Percentiles rank a stretch among this genome's conserved stretches.
Evolutionary conservation across 768 basidiomycete genomes (phyloP).

Genomic region (Tremella mesenterica): DNA sequence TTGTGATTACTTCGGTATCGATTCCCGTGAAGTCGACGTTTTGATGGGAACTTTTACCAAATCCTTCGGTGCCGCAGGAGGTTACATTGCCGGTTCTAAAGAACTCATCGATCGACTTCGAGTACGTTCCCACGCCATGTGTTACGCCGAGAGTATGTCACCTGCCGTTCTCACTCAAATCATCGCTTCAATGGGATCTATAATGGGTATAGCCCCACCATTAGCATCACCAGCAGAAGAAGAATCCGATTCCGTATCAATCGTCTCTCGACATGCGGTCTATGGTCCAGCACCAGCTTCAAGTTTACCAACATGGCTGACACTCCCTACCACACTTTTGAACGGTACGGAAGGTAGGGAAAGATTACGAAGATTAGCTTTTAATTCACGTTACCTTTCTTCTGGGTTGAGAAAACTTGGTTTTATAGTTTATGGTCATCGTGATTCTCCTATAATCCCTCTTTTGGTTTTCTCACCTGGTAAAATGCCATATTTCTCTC

Average conservation of each 20-base stretch:
- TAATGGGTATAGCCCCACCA: conserved; percentile 65
- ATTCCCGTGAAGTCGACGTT: conserved; percentile 74
- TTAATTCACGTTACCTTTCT: conserved; percentile 89
- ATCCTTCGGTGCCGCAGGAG: conserved; percentile 57
- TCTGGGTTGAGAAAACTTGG: conserved; percentile 78
- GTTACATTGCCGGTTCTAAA: conserved; percentile 83
- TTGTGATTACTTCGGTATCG: conserved; percentile 80
- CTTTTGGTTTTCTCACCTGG: conserved; percentile 84
- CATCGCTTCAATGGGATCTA: conserved; percentile 84
- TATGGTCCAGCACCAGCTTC: conserved; percentile 59
- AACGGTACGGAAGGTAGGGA: conserved; percentile 76
- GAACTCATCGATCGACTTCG: conserved; percentile 72
- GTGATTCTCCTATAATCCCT: conserved; percentile 86
- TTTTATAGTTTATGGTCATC: conserved; percentile 91
- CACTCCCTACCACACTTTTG: conserved; percentile 60
- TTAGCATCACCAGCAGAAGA: conserved; percentile 47
- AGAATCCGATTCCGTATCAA: conserved; percentile 44
- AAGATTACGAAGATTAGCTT: conserved; percentile 78
- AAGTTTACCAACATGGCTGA: conserved; percentile 67
- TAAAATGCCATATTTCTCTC: conserved; percentile 84
- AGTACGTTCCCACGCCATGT: conserved; percentile 65
- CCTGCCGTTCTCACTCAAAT: conserved; percentile 87
- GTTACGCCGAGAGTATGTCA: conserved; percentile 83
- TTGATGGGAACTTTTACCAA: conserved; percentile 97
- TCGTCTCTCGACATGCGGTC: conserved; percentile 21